Evolutionary conservation across 768 basidiomycete species (phyloP), one percentile per base, ranked within the genome.

Genomic region (Tephrocybe sp.): DNA sequence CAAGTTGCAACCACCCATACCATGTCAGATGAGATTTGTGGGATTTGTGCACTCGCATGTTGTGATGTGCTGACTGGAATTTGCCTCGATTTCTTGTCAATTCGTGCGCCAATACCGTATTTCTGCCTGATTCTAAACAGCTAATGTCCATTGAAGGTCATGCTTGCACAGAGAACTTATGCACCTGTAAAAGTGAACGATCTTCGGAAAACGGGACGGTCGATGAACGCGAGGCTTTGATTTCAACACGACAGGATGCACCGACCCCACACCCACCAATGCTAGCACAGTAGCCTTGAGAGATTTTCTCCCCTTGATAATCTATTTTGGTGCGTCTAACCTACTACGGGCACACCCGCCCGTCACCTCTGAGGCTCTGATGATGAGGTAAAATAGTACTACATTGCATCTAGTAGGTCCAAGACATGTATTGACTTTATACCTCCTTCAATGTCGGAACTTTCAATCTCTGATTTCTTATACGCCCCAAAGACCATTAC

Each of bases 21-120:
- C 19, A 70, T 71, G 69, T 50, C 65, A 19, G 64, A 68, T 9
- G 45, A 54, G 25, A 53, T 57, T 25, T 63, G 66, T 47, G 66
- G 57, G 42, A 53, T 72, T 15, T 55, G 64, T 23, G 39, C 59
- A 18, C 56, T 58, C 5, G 60, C 61, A n/a, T 73, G 70, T 46
- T 60, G 61, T 42, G 66, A 73, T 25, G 61, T 74, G 13, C 54
- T 66, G 27, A 65, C 70, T 1, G 74, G 73, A 22, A 58, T 69
- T 3, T 68, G 67, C 50, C 49, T 72, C 11, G 72, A 74, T 57
- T 74, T 71, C 48, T 53, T 57, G 1, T 72, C 73, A 1, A 56
- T 69, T 46, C 67, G 72, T 75, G 56, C 36, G 68, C 53, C 3
- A 19, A 5, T 18, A 16, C 37, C 12, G 12, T 5, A 38, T 6